Base-by-base conservation (phyloP, 1,139 yeast genomes). In the Candida mesenterica region DNA sequence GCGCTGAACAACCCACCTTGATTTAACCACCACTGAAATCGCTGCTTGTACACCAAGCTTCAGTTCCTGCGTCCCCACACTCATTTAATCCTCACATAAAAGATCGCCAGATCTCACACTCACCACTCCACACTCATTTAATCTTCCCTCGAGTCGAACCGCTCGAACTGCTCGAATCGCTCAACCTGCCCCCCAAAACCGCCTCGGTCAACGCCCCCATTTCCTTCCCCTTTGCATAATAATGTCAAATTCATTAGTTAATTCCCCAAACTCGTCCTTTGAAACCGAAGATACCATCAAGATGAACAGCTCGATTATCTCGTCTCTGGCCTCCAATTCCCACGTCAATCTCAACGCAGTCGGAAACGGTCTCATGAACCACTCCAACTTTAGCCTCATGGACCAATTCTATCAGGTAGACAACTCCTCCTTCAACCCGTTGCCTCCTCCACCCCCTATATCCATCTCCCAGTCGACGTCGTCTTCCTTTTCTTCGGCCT, bases 211-310 rank as follows among this genome's bases (percentile, higher is more conserved):
- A 6, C 22, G 22, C 22, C 6, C 9, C 22, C 6, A 19, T 19
- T 6, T 19, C 6, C 22, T 19, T 6, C 22, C 22, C 9, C 22
- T 6, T 19, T 6, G 6, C 22, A 6, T 6, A 19, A 35, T 25
- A 29, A 49, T 49, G 51, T 43, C 46, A 27, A 47, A 45, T 30
- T 43, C 51, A 15, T 24, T 43, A 9, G 50, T 45, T 17, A 48
- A 49, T 32, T 46, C 51, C 14, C 56, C 56, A 13, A 48, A 44
- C 33, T 48, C 53, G 15, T 48, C 52, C 10, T 49, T 47, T 18
- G 60, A 53, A 36, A 47, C 55, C n/a, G 61, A 55, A 30, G 61
- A 57, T 30, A 52, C 59, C 24, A 51, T 54, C 31, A 46, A 43
- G 34, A 42, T 54, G 42, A 52, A 49, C 34, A 39, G 49, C 15